A percentile compares a stretch with the other conserved stretches of the same genome.
Conservation (phyloP, 306 rosid genomes). For the Astragalus glycyphyllos region DNA sequence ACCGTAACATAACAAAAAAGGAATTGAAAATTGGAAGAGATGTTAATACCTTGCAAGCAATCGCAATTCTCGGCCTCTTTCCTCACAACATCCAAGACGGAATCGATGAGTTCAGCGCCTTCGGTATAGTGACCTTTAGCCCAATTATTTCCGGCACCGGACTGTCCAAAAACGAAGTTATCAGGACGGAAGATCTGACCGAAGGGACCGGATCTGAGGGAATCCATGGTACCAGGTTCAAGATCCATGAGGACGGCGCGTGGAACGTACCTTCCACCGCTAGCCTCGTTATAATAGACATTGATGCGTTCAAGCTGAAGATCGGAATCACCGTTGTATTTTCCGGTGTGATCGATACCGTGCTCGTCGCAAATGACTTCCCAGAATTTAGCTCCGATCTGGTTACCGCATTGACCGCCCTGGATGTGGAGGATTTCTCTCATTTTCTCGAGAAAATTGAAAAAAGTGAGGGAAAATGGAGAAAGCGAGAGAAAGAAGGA, state of each 20-base stretch:
- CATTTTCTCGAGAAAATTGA: slow-evolving; percentile 52
- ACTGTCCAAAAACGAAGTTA: slow-evolving; percentile 72
- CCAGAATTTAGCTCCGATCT: slow-evolving; percentile 76
- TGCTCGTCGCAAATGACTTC: slow-evolving; percentile 73
- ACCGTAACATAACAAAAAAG: neutral
- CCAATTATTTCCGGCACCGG: slow-evolving; percentile 72
- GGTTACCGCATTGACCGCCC: slow-evolving; percentile 77
- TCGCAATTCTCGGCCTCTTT: slow-evolving; percentile 80
- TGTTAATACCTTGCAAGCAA: slow-evolving; percentile 62
- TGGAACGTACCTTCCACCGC: slow-evolving; percentile 68
- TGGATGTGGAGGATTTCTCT: slow-evolving; percentile 77
- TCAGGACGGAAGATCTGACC: slow-evolving; percentile 75
- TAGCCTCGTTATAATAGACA: slow-evolving; percentile 68
- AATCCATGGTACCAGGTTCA: slow-evolving; percentile 71
- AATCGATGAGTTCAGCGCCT: slow-evolving; percentile 68
- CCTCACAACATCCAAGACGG: slow-evolving; percentile 70
- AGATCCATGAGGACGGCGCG: slow-evolving; percentile 79
- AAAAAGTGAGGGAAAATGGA: slow-evolving; percentile 41
- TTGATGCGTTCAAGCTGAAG: slow-evolving; percentile 70
- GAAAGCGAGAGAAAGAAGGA: neutral
- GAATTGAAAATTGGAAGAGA: neutral
- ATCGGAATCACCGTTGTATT: slow-evolving; percentile 58
- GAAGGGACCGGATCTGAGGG: slow-evolving; percentile 56
- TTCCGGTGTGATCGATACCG: slow-evolving; percentile 65
- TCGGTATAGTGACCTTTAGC: slow-evolving; percentile 69